Conservation (phyloP, 1,284 basidiomycete genomes). For the Cryptococcus hybrid region DNA sequence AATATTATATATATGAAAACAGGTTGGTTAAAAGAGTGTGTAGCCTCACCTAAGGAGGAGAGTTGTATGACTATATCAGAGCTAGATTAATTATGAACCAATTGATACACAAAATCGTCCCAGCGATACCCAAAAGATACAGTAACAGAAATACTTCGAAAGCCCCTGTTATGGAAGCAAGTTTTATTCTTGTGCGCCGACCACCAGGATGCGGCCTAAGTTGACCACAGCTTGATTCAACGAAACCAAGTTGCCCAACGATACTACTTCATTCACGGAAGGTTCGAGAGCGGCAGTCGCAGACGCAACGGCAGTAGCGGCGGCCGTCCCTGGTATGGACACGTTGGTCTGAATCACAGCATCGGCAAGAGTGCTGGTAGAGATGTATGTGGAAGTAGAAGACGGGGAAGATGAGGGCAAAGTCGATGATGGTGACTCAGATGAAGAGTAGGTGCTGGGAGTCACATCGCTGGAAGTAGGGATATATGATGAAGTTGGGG, state of each 20-base stretch:
- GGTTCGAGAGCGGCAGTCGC: conserved; percentile 5
- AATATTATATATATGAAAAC: too few relatives aligned
- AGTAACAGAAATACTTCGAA: not conserved
- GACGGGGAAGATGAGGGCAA: not conserved
- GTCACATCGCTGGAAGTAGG: conserved; percentile 26
- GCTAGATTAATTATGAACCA: conserved; percentile 4
- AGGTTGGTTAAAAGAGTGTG: too few relatives aligned
- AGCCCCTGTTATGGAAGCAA: not conserved
- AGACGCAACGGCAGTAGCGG: conserved; percentile 3
- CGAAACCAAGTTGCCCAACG: conserved; percentile 30
- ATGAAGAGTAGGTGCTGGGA: conserved; percentile 23
- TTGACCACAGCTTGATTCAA: conserved; percentile 36
- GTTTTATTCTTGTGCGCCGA: conserved; percentile 23
- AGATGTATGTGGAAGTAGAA: not conserved
- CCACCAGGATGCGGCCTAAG: conserved; percentile 39
- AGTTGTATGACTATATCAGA: conserved; percentile 4
- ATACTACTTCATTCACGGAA: not conserved
- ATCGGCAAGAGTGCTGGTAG: conserved; percentile 1
- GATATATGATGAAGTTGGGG: conserved; percentile 35
- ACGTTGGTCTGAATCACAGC: conserved; percentile 10
- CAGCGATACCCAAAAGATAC: conserved; percentile 1
- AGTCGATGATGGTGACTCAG: conserved; percentile 1
- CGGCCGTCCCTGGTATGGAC: conserved; percentile 4
- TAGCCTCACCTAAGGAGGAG: too few relatives aligned
- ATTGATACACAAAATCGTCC: conserved; percentile 8